Base-by-base conservation (phyloP, 192 early-diverging fungal genomes). In the Ambispora gerdemannii region DNA sequence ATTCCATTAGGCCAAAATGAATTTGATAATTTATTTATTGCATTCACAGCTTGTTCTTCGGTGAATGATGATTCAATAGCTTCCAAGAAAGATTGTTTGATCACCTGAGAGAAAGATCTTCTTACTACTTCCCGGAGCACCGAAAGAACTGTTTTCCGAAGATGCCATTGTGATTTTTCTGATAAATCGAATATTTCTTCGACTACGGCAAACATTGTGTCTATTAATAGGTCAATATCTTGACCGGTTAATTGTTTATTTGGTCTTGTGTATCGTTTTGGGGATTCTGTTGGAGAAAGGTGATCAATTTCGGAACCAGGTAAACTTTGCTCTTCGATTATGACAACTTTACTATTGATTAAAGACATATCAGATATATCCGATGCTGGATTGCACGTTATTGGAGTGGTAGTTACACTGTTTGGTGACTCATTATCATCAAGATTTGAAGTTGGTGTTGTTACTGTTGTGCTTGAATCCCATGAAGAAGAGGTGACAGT, bases 131-230 rank as follows among this genome's bases (percentile, higher is more conserved):
- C 43, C 32, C 63, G n/a, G 7, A 65, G 32, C 28, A 65, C 63
- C 3, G 63, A 65, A 17, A 65, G 27, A n/a, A 65, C 63, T 11
- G 63, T 65, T 20, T 30, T 65, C 22, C 63, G 63, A 50, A 65
- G 63, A 65, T 65, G 63, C 63, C 63, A 65, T 31, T 65, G 63
- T 27, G 63, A 65, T 50, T 65, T 65, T 19, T 30, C 43, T 50
- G 63, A 65, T 50, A 65, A 65, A 65, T 65, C 63, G 32, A 65
- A 65, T 50, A 65, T 65, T 50, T 65, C 63, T 65, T 65, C 63
- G 4, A 65, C 43, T 24, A 49, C 19, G n/a, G 38, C 63, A 65
- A 65, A 65, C 19, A 65, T n/a, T 50, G 47, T 47, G 15, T 65
- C 63, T 22, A 65, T 65, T 30, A 65, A 28, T 34, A 65, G 36